Evolutionary conservation across 2,329 filamentous ascomycete species (phyloP).

Genomic region (Xylaria sp.): DNA sequence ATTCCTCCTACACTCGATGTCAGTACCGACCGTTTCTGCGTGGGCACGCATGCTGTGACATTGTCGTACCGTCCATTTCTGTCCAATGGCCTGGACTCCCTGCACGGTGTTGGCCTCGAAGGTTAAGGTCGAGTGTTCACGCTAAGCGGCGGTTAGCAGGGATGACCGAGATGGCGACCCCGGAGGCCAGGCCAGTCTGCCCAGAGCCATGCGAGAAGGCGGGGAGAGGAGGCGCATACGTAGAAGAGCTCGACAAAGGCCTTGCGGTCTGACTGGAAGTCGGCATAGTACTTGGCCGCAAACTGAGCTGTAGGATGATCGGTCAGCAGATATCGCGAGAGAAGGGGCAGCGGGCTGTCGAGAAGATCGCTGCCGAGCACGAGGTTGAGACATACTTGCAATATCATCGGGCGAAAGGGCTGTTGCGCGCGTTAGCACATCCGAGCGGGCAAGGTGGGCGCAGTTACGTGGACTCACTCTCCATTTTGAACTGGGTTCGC

Average conservation of each 20-base stretch:
- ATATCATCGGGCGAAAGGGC: constrained; percentile 39
- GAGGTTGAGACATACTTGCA: constrained; percentile 33
- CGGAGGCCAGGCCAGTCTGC: constrained; percentile 1
- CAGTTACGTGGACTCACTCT: constrained; percentile 29
- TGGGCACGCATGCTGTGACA: background rate
- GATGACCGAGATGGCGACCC: constrained; percentile 1
- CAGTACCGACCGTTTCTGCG: constrained; percentile 6
- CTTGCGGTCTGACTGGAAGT: constrained; percentile 33
- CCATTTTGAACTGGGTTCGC: constrained; percentile 27
- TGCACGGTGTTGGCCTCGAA: constrained; percentile 79
- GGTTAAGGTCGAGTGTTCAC: constrained; percentile 88
- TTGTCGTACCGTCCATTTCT: constrained; percentile 81
- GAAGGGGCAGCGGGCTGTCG: background rate
- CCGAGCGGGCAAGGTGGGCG: constrained; percentile 1
- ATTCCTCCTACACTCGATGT: constrained; percentile 33
- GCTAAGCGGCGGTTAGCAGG: constrained; percentile 59
- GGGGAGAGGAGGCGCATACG: constrained; percentile 31
- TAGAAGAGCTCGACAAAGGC: constrained; percentile 38
- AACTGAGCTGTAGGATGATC: constrained; percentile 31
- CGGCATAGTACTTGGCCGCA: constrained; percentile 36
- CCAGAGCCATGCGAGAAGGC: constrained; percentile 14
- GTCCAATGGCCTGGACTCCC: constrained; percentile 73
- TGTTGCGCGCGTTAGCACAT: constrained; percentile 30
- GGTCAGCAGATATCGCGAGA: constrained; percentile 4
- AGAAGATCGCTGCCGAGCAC: background rate